Evolutionary conservation across 495 filamentous ascomycete species (phyloP).

Genomic region (Tuber magnatum): DNA sequence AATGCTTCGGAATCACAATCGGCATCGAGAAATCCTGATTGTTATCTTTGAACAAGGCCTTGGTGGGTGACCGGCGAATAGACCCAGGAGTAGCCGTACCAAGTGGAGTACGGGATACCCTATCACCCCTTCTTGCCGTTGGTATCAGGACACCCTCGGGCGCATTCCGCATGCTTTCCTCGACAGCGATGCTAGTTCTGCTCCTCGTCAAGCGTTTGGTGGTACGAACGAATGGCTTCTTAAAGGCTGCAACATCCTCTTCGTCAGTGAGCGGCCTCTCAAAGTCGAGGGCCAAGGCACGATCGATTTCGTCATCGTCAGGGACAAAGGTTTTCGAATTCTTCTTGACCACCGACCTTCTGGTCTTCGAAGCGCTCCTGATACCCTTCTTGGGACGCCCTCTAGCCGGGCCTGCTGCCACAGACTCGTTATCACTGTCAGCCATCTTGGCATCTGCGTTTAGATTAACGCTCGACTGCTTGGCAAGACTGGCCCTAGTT

Average conservation of each 20-base stretch:
- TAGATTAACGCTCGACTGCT: constrained; percentile 29
- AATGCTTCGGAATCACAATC: constrained; percentile 31
- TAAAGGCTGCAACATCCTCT: constrained; percentile 42
- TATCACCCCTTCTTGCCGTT: constrained; percentile 14
- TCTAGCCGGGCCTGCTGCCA: constrained; percentile 2
- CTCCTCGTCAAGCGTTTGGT: constrained; percentile 34
- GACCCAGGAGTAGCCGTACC: background rate
- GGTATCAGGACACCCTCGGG: constrained; percentile 22
- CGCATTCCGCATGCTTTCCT: constrained; percentile 26
- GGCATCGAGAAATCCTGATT: constrained; percentile 32
- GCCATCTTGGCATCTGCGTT: constrained; percentile 22
- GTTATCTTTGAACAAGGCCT: constrained; percentile 25
- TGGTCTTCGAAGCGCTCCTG: constrained; percentile 48
- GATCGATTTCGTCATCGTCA: constrained; percentile 63
- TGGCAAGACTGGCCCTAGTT: constrained; percentile 44
- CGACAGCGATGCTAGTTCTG: constrained; percentile 27
- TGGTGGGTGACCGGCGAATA: constrained; percentile 12
- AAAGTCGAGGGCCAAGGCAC: constrained; percentile 59
- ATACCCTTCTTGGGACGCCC: constrained; percentile 14
- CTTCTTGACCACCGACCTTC: constrained; percentile 49
- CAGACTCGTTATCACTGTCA: constrained; percentile 20
- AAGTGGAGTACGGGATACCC: constrained; percentile 16
- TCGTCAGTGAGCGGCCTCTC: constrained; percentile 54
- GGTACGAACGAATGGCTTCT: constrained; percentile 35
- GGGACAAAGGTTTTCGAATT: constrained; percentile 43